Conservation (phyloP, 2,329 filamentous ascomycete genomes). For the Colletotrichum ledebouriae region DNA sequence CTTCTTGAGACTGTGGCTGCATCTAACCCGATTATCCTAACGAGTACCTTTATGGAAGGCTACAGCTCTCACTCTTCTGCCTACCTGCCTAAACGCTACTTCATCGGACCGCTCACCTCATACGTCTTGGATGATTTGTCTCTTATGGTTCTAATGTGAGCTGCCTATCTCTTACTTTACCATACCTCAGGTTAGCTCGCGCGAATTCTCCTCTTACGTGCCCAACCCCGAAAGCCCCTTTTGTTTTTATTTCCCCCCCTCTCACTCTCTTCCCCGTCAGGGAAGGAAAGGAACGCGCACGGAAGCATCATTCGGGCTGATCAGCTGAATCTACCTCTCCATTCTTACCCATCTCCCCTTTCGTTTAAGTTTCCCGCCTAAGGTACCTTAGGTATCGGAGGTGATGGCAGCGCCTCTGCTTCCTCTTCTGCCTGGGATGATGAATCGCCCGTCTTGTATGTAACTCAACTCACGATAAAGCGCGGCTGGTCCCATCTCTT, state of each 20-base stretch:
- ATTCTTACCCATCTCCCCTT: not conserved
- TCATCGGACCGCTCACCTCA: too few relatives aligned
- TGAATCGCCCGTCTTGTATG: too few relatives aligned
- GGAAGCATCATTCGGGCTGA: conserved; percentile 6
- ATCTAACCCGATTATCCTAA: too few relatives aligned
- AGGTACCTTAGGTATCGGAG: not conserved
- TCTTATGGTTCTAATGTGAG: too few relatives aligned
- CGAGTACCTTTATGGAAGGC: too few relatives aligned
- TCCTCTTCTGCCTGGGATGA: conserved; percentile 3
- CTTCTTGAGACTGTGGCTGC: too few relatives aligned
- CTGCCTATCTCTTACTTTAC: too few relatives aligned
- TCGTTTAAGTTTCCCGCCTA: too few relatives aligned
- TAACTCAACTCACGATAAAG: not conserved
- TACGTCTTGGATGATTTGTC: too few relatives aligned
- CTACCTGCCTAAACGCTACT: too few relatives aligned
- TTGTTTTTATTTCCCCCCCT: not conserved
- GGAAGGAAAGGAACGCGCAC: conserved; percentile 20
- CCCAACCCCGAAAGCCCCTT: conserved; percentile 10
- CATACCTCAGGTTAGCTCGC: not conserved
- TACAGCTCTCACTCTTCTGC: too few relatives aligned
- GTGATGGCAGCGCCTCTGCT: too few relatives aligned
- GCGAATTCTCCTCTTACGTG: conserved; percentile 24
- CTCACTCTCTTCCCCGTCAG: not conserved
- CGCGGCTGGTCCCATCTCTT: not conserved
- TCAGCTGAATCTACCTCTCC: conserved; percentile 22